These are phyloP conservation scores for Pseudozyma hubeiensis DNA, from an alignment of 1,284 basidiomycete species.

Conservation along the genomic window DNA sequence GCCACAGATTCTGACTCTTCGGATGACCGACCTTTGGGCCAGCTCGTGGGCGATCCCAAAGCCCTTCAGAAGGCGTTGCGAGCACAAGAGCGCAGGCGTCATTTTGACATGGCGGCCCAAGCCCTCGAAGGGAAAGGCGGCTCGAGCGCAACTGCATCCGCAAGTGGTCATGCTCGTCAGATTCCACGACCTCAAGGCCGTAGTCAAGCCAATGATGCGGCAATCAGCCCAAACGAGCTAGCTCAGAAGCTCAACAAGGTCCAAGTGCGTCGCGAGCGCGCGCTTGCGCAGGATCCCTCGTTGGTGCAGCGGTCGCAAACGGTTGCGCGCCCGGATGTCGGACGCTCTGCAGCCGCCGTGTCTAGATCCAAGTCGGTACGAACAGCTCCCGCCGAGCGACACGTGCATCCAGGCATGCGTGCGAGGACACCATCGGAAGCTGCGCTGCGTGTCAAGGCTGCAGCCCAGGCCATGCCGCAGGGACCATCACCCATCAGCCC, in stretches of 20 bases:
- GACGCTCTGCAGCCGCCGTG: slow-evolving; percentile 9
- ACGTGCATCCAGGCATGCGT: slow-evolving; percentile 38
- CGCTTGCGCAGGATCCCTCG: slow-evolving; percentile 21
- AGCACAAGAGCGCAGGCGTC: slow-evolving; percentile 43
- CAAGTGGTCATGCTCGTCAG: slow-evolving; percentile 14
- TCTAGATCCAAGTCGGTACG: slow-evolving; percentile 44
- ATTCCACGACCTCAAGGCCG: slow-evolving; percentile 2
- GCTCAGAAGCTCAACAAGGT: slow-evolving; percentile 33
- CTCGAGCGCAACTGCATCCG: slow-evolving; percentile 13
- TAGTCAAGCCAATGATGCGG: slow-evolving; percentile 11
- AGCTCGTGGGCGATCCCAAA: slow-evolving; percentile 47
- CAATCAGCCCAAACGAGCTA: slow-evolving; percentile 38
- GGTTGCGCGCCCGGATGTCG: slow-evolving; percentile 25
- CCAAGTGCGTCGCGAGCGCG: slow-evolving; percentile 32
- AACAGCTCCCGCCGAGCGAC: slow-evolving; percentile 23
- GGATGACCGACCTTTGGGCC: slow-evolving; percentile 45
- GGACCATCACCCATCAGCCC: slow-evolving; percentile 20
- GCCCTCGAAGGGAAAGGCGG: slow-evolving; percentile 37
- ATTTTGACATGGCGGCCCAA: slow-evolving; percentile 35
- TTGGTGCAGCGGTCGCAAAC: slow-evolving; percentile 42
- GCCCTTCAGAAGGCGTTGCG: slow-evolving; percentile 46
- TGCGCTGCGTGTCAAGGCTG: slow-evolving; percentile 41
- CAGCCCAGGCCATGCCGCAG: slow-evolving; percentile 32
- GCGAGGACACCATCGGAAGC: slow-evolving; percentile 46
- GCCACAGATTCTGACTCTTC: slow-evolving; percentile 47